Evolutionary conservation across 495 filamentous ascomycete species (phyloP), one percentile per base, ranked within the genome.

Genomic region (Delitschia confertaspora): DNA sequence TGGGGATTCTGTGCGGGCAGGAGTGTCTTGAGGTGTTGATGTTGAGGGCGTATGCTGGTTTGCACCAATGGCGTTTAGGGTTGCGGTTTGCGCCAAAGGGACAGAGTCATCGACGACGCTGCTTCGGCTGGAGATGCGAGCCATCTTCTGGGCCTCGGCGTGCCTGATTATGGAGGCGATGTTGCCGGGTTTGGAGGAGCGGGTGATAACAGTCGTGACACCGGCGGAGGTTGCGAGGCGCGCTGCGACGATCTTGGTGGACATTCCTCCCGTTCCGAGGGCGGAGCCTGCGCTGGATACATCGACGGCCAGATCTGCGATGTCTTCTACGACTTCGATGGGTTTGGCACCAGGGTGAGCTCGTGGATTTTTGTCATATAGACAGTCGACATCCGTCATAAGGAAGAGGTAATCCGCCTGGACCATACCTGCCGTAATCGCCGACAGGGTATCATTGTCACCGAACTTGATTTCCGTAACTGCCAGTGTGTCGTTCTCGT

Each of bases 381-480:
- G 70, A 57, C 88, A 95, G 59, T 98, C 91, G 30, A 98, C 91
- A 58, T 98, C 91, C 7, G 91, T 98, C 91, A 98, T 98, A 31
- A 98, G 70, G 64, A 98, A 98, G 10, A 98, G 75, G 53, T 94
- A 89, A 60, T 98, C 86, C 32, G 91, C 91, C 58, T 93, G 87
- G 49, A 95, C 83, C 85, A 95, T 95, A 34, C 83, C 93, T 4
- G 91, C 89, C 1, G 91, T 95, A 52, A 98, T 93, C 29, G 93
- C 91, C 23, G 85, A 93, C 21, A 98, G 68, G 10, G 91, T 98
- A 65, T 98, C 91, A 55, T 98, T 98, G 68, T 98, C 91, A 48
- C 91, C 91, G 57, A 98, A 98, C 74, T 96, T 96, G 61, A 98
- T 96, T 76, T 98, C 91, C 72, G 89, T 81, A 57, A 98, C 91